Conservation (phyloP, 2,329 filamentous ascomycete species). For the Madurella fahalii region DNA sequence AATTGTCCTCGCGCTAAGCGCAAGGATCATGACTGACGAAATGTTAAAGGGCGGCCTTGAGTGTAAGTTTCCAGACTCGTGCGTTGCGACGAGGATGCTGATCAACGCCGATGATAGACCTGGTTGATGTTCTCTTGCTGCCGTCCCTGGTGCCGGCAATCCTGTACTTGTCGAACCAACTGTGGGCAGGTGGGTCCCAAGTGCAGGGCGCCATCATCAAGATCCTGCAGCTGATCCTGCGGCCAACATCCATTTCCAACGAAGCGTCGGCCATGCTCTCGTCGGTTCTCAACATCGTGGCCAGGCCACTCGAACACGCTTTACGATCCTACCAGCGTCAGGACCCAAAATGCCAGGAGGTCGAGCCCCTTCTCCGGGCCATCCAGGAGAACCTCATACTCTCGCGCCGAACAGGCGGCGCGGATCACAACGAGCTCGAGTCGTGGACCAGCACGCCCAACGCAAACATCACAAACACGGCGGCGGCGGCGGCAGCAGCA, state of each 20-base stretch:
- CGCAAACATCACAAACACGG: neutral
- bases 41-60: slow-evolving; percentile 71
- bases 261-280: slow-evolving; percentile 69
- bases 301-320: slow-evolving; percentile 63
- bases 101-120: slow-evolving; percentile 45
- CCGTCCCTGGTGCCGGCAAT: slow-evolving; percentile 73
- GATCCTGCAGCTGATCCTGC: slow-evolving; percentile 68
- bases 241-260: slow-evolving; percentile 63
- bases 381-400: slow-evolving; percentile 57
- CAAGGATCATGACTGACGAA: slow-evolving; percentile 62
- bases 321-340: slow-evolving; percentile 63
- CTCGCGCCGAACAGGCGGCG: slow-evolving; percentile 58
- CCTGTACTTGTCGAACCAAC: slow-evolving; percentile 64
- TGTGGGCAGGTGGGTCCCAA: slow-evolving; percentile 60
- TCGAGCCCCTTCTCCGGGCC: slow-evolving; percentile 64
- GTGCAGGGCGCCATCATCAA: slow-evolving; percentile 67
- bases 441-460: slow-evolving; percentile 53
- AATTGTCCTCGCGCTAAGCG: slow-evolving; percentile 66
- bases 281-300: slow-evolving; percentile 67
- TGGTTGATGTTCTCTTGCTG: slow-evolving; percentile 76
- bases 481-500: no score
- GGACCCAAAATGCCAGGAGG: slow-evolving; percentile 63
- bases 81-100: slow-evolving; percentile 11
- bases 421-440: slow-evolving; percentile 64
- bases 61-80: slow-evolving; percentile 48